phyloP scores from a whole-genome alignment of 2,329 filamentous ascomycete genomes.

The Xylaria sp. region DNA sequence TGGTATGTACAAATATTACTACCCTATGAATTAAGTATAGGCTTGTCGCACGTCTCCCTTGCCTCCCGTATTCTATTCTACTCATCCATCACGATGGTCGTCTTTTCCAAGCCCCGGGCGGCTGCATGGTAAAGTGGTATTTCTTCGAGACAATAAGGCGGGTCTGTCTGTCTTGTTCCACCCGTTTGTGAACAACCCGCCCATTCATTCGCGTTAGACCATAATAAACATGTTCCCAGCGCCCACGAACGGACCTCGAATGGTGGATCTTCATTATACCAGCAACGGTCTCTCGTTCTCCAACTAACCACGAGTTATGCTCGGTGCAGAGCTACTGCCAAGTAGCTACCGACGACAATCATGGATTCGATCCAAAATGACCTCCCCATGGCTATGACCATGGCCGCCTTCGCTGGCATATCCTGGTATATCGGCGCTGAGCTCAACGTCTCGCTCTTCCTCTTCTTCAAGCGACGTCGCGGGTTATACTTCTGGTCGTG shows the following conservation, averaged over 20 bases:
- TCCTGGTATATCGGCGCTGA: slow-evolving; percentile 51
- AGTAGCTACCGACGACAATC: slow-evolving; percentile 12
- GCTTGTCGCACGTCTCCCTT: slow-evolving; percentile 11
- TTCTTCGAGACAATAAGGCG: slow-evolving; percentile 26
- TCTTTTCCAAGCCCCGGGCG: slow-evolving; percentile 18
- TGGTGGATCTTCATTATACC: slow-evolving; percentile 26
- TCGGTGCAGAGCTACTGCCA: slow-evolving; percentile 18
- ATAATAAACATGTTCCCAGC: slow-evolving; percentile 35
- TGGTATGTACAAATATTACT: slow-evolving; percentile 1
- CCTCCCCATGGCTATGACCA: slow-evolving; percentile 47
- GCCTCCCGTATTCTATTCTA: neutral
- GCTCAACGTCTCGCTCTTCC: slow-evolving; percentile 47
- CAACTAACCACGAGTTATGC: slow-evolving; percentile 15
- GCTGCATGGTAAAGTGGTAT: slow-evolving; percentile 33
- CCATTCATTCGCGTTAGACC: neutral
- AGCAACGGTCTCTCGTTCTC: slow-evolving; percentile 2
- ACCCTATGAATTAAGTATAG: slow-evolving; percentile 11
- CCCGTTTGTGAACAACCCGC: slow-evolving; percentile 12
- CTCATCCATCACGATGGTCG: slow-evolving; percentile 1
- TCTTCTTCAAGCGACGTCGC: slow-evolving; percentile 48
- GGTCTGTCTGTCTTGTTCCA: slow-evolving; percentile 18
- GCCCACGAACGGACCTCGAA: slow-evolving; percentile 26
- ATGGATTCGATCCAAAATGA: slow-evolving; percentile 35
- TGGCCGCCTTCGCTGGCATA: slow-evolving; percentile 52
- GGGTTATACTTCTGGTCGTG: slow-evolving; percentile 51